These are phyloP conservation scores for Cardamine resedifolia DNA, from an alignment of 345 rosid genomes.

Conservation along the genomic window DNA sequence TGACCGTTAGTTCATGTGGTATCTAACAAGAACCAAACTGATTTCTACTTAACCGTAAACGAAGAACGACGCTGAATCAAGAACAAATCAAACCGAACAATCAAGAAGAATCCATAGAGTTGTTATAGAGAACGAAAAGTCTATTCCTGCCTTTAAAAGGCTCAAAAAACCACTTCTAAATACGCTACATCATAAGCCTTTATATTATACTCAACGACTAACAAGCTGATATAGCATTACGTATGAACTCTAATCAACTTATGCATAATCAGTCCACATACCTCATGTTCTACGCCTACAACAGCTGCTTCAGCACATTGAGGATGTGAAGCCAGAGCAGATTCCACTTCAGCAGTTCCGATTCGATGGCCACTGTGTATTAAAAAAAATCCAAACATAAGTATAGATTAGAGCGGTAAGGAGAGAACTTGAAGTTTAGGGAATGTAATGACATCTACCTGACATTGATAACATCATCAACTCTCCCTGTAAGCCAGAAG, in stretches of 20 bases:
- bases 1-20: not conserved
- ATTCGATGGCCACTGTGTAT: constrained; percentile 91
- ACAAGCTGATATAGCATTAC: not conserved
- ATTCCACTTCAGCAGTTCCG: constrained; percentile 99
- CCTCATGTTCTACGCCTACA: constrained; percentile 95
- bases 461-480: constrained; percentile 97
- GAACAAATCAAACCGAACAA: constrained; percentile 10
- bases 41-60: not conserved
- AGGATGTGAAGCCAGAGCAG: constrained; percentile 96
- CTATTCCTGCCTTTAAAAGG: not conserved
- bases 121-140: not conserved
- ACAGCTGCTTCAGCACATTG: constrained; percentile 99
- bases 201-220: not conserved
- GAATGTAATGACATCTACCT: constrained; percentile 48
- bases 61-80: not conserved
- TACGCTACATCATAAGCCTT: not conserved
- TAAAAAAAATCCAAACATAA: constrained; percentile 10
- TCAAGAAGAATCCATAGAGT: not conserved
- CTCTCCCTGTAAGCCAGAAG: constrained; percentile 97
- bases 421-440: not conserved
- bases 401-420: not conserved
- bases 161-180: not conserved
- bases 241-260: not conserved
- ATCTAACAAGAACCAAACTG: not conserved
- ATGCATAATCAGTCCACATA: constrained; percentile 30